These are phyloP conservation scores for Neurospora sp. DNA, from an alignment of 495 filamentous ascomycete species.

Conservation along the genomic window DNA sequence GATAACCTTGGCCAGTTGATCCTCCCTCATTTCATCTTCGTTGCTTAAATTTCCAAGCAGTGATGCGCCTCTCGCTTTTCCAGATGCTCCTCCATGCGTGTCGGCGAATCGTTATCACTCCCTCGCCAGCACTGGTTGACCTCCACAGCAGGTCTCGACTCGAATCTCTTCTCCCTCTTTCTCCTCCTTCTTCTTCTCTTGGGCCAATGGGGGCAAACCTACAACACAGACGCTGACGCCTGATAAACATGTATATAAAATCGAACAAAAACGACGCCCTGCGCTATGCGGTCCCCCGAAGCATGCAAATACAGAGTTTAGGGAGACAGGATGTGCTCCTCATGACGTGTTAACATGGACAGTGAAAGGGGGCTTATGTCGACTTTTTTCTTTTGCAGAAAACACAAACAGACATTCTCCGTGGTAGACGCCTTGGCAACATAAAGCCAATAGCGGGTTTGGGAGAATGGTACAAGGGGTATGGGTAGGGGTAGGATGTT, in stretches of 20 bases:
- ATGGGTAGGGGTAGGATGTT: not conserved
- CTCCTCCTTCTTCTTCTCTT: not conserved
- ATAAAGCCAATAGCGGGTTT: not conserved
- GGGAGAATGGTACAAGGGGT: not conserved
- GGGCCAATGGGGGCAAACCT: not conserved
- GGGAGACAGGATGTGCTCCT: not conserved
- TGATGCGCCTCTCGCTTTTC: not conserved
- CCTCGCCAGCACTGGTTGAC: not conserved
- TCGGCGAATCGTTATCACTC: not conserved
- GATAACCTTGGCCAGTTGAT: not conserved
- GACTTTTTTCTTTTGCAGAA: conserved; percentile 1
- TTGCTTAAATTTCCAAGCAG: not conserved
- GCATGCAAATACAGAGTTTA: conserved; percentile 6
- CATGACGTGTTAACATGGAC: not conserved
- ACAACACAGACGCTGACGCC: not conserved
- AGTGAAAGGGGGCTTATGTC: conserved; percentile 5
- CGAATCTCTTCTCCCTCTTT: not conserved
- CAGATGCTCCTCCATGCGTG: not conserved
- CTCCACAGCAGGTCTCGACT: not conserved
- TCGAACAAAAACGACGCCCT: conserved; percentile 14
- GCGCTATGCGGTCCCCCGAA: conserved; percentile 19
- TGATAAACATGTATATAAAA: conserved; percentile 5
- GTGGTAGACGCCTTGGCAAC: not conserved
- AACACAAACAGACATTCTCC: not conserved
- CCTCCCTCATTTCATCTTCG: not conserved